Conservation (phyloP, 2,329 filamentous ascomycete genomes). For the Colletotrichum sp. region DNA sequence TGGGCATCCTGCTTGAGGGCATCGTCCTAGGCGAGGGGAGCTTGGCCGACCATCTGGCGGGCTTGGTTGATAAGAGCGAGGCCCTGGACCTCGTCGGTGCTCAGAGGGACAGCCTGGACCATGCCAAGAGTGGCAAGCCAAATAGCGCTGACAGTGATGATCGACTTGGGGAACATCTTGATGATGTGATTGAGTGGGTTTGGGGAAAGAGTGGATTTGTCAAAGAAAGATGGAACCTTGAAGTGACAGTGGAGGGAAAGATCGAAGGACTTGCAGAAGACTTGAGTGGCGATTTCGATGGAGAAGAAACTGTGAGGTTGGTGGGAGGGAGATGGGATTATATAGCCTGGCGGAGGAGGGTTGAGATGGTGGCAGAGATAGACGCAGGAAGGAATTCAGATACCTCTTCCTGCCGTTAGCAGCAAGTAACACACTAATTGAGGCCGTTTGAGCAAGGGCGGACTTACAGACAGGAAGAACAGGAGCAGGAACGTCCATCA, state of each 20-base stretch:
- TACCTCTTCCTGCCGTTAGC: background rate
- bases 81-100: background rate
- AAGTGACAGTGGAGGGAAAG: background rate
- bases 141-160: background rate
- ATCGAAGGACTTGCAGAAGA: background rate
- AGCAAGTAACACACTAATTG: background rate
- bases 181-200: background rate
- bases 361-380: background rate
- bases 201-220: background rate
- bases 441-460: background rate
- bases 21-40: background rate
- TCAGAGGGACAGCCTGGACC: background rate
- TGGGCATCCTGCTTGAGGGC: background rate
- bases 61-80: background rate
- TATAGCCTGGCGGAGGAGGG: background rate
- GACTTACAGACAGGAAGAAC: background rate
- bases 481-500: background rate
- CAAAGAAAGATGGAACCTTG: background rate
- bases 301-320: background rate
- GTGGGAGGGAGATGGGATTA: background rate
- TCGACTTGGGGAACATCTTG: background rate
- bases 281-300: background rate
- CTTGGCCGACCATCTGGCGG: background rate
- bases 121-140: background rate
- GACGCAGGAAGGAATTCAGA: background rate